Evolutionary conservation across 805 yeast genomes (phyloP).

Genomic region (Hanseniaspora hatyaiensis): DNA sequence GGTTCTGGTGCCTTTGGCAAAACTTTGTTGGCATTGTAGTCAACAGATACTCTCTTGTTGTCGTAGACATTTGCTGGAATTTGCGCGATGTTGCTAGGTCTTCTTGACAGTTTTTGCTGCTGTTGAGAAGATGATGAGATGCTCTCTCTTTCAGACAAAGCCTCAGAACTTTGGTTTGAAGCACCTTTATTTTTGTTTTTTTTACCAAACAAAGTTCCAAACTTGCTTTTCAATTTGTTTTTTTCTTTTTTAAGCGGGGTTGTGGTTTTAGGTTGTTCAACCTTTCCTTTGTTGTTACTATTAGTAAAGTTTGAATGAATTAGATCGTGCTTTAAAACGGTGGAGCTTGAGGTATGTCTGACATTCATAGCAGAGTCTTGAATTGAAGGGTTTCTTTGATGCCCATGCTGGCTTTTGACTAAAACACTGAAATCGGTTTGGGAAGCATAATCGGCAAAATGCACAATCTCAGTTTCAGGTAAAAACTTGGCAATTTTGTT

Average conservation of each 20-base stretch:
- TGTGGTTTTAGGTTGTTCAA: neutral
- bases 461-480: slow-evolving; percentile 22
- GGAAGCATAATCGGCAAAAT: slow-evolving; percentile 11
- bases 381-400: neutral
- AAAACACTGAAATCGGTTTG: neutral
- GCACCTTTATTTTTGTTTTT: slow-evolving; percentile 37
- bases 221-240: slow-evolving; percentile 45
- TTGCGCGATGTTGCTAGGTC: slow-evolving; percentile 12
- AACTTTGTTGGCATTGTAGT: neutral
- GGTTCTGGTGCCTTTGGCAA: slow-evolving; percentile 7
- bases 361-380: slow-evolving; percentile 1
- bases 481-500: slow-evolving; percentile 52
- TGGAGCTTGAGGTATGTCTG: slow-evolving; percentile 23
- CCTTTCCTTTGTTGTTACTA: slow-evolving; percentile 24
- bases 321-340: slow-evolving; percentile 27
- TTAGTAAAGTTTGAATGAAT: slow-evolving; percentile 27
- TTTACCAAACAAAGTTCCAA: slow-evolving; percentile 65
- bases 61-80: neutral
- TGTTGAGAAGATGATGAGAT: neutral
- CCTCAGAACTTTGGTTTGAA: slow-evolving; percentile 2
- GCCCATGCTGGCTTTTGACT: neutral
- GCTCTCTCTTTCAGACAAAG: slow-evolving; percentile 1
- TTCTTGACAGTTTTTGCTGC: neutral
- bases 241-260: slow-evolving; percentile 21
- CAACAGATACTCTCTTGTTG: neutral